Base-by-base conservation (phyloP, 306 rosid genomes). In the Rosa rugosa region DNA sequence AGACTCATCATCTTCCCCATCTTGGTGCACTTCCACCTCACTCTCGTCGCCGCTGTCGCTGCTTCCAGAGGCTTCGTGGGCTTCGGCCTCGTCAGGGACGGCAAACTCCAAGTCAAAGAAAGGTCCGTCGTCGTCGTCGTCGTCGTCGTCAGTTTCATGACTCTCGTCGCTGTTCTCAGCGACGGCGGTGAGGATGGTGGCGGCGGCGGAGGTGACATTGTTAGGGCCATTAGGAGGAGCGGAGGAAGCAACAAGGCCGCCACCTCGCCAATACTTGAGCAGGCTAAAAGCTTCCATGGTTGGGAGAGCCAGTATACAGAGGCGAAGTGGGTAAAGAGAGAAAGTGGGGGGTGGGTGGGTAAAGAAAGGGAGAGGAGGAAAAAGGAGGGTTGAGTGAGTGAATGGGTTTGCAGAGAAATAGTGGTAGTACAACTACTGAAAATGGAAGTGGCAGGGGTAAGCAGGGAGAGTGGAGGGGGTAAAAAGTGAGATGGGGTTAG, bases 211-310 rank as follows among this genome's bases (percentile, higher is more conserved):
- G 20, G 73, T 56, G 46, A 78, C 6, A 23, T 31, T 31, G 36
- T 65, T 42, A 31, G 84, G 45, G 16, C 59, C 0, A 12, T n/a
- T 44, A 25, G 69, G 17, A 53, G 56, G 66, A 20, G 69, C 50
- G 40, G n/a, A 59, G 70, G 4, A 53, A 56, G 3, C 25, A 49
- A 3, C 76, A 5, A 69, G 88, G 4, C 87, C 89, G 56, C 86
- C 89, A 0, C 91, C 88, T 81, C 97, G 78, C 99, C 97, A 93
- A 84, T 93, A 91, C 81, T 91, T 95, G 91, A 93, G 99, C 22
- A 95, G 83, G 89, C 92, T 95, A 79, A 95, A 95, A 86, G 97
- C 92, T 91, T 95, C 99, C 99, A 95, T 95, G 46, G 98, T 95
- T 80, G 99, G 99, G 97, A 95, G 98, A 91, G 99, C 97, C 99